A percentile compares a stretch with the other conserved stretches of the same genome.
These are phyloP conservation scores for Penicillium digitatum DNA, from an alignment of 2,329 filamentous ascomycete genomes.

Conservation along the genomic window DNA sequence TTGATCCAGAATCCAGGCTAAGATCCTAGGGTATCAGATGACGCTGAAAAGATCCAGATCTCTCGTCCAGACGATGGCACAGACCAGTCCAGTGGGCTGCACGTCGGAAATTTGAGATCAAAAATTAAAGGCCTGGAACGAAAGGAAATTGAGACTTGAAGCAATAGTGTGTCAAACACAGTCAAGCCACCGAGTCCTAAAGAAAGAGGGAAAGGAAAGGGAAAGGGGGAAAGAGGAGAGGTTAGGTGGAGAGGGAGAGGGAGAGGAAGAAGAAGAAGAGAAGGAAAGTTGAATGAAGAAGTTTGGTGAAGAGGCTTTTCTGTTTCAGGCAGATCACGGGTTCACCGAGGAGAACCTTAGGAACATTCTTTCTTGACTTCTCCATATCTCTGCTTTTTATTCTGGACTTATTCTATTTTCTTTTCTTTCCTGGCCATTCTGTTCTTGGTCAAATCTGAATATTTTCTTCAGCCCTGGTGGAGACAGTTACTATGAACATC, in stretches of 20 bases:
- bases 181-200: slow-evolving; percentile 29
- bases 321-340: slow-evolving; percentile 27
- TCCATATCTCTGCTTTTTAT: background rate
- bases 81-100: slow-evolving; percentile 47
- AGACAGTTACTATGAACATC: slow-evolving; percentile 23
- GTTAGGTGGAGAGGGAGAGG: slow-evolving; percentile 15
- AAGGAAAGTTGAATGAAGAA: slow-evolving; percentile 19
- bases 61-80: slow-evolving; percentile 34
- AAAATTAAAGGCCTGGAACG: slow-evolving; percentile 27
- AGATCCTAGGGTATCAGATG: slow-evolving; percentile 17
- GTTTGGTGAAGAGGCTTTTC: slow-evolving; percentile 23
- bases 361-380: slow-evolving; percentile 12
- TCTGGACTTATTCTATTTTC: background rate
- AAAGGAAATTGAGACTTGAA: slow-evolving; percentile 37
- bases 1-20: slow-evolving; percentile 16
- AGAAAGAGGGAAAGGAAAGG: slow-evolving; percentile 24
- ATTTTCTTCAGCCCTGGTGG: slow-evolving; percentile 15
- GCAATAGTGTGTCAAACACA: slow-evolving; percentile 48
- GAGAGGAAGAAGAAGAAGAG: slow-evolving; percentile 18
- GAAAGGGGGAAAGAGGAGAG: slow-evolving; percentile 16
- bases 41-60: slow-evolving; percentile 28
- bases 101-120: slow-evolving; percentile 30
- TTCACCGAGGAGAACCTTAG: slow-evolving; percentile 17
- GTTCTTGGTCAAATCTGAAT: background rate
- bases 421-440: background rate